Base-by-base conservation (phyloP, 2,329 filamentous ascomycete species). In the Neonectria sp. region DNA sequence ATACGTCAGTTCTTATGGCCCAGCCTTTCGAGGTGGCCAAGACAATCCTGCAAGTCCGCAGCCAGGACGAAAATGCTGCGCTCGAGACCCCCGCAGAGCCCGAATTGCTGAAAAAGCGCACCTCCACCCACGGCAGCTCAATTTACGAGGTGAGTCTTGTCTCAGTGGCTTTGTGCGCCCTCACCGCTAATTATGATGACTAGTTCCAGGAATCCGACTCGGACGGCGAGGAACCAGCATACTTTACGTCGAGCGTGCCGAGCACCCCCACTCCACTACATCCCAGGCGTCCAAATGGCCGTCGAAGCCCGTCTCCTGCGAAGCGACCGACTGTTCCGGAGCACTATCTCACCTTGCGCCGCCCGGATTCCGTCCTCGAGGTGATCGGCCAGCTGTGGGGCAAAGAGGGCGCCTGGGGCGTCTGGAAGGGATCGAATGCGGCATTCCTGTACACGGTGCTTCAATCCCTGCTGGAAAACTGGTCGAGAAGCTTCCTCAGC, bases 11-110 rank as follows among this genome's bases (percentile, higher is more conserved):
- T 27, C 82, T 98, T 76, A 91, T 97, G 79, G 93, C 94, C 60
- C 96, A 99, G 82, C 96, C 96, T 15, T 98, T 99, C 80, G 96
- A 98, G 85, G 95, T 98, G 65, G 95, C 95, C 77, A 98, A 98
- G 87, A 96, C 92, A 15, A 89, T 98, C 63, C 83, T 99, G 74
- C 96, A 99, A 82, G 90, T 95, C 58, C 90, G 87, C 71, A 82
- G 81, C 69, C 88, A 91, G 74, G 87, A 88, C 72, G 85, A 85
- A 59, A 74, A 82, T 40, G 84, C 83, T 46, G 68, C 73, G 11
- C 58, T 78, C 43, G 65, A 71, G 17, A 65, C 73, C 21, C 67
- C 71, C n/a, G 56, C 62, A 29, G 73, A 76, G 37, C 74, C 69
- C 15, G 77, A 77, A 48, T 59, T 62, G 8, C 69, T 53, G 56